These are phyloP conservation scores for Datura wrightii DNA, from an alignment of 257 asterid genomes.

Conservation along the genomic window DNA sequence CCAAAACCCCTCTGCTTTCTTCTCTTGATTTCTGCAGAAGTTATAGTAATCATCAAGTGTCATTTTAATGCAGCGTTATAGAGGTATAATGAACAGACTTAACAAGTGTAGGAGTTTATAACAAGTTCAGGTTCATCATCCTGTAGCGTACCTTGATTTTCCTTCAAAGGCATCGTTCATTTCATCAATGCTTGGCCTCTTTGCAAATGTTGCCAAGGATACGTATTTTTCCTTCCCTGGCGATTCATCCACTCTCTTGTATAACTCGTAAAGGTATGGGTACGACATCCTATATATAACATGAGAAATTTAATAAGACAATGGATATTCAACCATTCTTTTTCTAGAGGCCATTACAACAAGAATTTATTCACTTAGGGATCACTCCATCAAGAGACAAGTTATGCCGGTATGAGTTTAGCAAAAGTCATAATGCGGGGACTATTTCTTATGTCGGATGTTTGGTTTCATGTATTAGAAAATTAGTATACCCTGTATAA, in stretches of 20 bases:
- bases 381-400: neutral
- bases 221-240: slow-evolving; percentile 80
- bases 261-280: slow-evolving; percentile 79
- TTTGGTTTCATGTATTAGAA: no score
- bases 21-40: slow-evolving; percentile 61
- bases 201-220: slow-evolving; percentile 56
- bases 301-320: slow-evolving; percentile 15
- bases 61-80: neutral
- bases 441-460: no score
- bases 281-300: slow-evolving; percentile 74
- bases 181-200: slow-evolving; percentile 80
- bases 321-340: neutral
- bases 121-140: slow-evolving; percentile 3
- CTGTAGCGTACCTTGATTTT: slow-evolving; percentile 63
- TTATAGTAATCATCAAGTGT: neutral
- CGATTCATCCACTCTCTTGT: slow-evolving; percentile 81
- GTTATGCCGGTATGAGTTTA: neutral
- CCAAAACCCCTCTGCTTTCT: slow-evolving; percentile 79
- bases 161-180: slow-evolving; percentile 87
- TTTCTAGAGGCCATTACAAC: neutral
- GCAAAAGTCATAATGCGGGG: no score
- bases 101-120: slow-evolving; percentile 5
- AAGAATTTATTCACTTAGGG: neutral
- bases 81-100: neutral
- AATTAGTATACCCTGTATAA: no score